phyloP scores from a whole-genome alignment of 106 monocot species.

The Agapanthus africanus region DNA sequence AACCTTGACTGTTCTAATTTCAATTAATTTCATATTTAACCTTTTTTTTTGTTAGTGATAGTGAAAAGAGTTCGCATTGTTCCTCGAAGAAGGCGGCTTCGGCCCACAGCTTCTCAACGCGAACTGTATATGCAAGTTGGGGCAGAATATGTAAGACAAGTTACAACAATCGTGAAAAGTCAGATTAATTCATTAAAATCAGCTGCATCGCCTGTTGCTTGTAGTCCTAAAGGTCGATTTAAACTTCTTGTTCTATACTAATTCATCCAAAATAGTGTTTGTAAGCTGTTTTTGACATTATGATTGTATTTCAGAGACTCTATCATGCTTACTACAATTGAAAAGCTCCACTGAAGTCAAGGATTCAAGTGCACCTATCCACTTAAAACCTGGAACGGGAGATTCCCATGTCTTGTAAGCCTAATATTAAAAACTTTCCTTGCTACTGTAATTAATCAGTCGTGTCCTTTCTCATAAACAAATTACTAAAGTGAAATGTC shows the following conservation, averaged over 20 bases:
- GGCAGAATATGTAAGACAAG: conserved; percentile 54
- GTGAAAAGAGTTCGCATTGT: conserved; percentile 66
- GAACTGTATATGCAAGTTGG: conserved; percentile 53
- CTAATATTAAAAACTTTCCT: not conserved
- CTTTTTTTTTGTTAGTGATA: conserved; percentile 19
- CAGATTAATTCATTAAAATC: conserved; percentile 54
- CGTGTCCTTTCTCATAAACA: not conserved
- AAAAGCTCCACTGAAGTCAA: conserved; percentile 36
- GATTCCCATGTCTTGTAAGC: conserved; percentile 76
- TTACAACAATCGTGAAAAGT: conserved; percentile 51
- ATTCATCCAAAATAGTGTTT: conserved; percentile 4
- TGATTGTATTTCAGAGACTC: conserved; percentile 24
- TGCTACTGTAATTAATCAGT: not conserved
- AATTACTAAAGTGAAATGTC: not conserved
- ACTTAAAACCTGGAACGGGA: conserved; percentile 59
- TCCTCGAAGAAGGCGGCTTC: conserved; percentile 52
- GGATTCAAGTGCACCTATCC: conserved; percentile 25
- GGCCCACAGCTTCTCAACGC: conserved; percentile 35
- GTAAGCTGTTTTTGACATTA: conserved; percentile 9
- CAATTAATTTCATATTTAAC: conserved; percentile 3
- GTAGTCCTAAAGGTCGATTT: conserved; percentile 48
- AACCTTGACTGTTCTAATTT: not conserved
- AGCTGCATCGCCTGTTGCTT: conserved; percentile 31
- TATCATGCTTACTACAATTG: conserved; percentile 57
- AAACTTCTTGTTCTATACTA: not conserved